phyloP scores from a whole-genome alignment of 2,329 filamentous ascomycete species.

The Dissoconium aciculare region DNA sequence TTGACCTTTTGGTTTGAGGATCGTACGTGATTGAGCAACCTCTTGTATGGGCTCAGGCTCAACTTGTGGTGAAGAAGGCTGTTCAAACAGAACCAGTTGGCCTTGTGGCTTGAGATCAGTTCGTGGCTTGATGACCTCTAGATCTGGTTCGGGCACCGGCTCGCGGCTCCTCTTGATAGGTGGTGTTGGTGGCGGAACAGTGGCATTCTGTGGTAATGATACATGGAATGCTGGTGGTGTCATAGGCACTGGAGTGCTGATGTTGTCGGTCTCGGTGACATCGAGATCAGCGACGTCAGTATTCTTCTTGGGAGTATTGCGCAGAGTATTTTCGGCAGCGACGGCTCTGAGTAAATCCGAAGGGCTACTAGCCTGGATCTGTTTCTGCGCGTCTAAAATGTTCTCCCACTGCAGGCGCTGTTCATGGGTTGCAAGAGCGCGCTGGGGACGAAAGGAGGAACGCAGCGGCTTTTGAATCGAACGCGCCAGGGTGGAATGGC shows the following conservation, averaged over 20 bases:
- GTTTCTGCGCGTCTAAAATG: background rate
- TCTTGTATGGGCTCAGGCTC: background rate
- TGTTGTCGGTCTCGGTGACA: background rate
- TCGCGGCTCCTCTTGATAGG: background rate
- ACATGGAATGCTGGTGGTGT: background rate
- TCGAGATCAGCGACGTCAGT: background rate
- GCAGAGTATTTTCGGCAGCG: background rate
- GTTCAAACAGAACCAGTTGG: no score
- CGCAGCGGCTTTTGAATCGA: no score
- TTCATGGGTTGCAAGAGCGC: background rate
- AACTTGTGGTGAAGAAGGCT: background rate
- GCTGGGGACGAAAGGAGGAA: no score
- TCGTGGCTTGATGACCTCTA: background rate
- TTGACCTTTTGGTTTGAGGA: no score
- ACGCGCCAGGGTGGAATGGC: no score
- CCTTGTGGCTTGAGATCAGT: background rate
- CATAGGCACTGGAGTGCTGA: no score
- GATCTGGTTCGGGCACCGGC: background rate
- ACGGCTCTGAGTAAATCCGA: background rate
- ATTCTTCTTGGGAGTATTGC: background rate
- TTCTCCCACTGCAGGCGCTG: slow-evolving; percentile 1
- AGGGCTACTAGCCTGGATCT: background rate
- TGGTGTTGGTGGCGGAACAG: background rate
- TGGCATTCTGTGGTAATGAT: background rate
- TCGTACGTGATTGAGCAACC: no score